Conservation (phyloP, 2,329 filamentous ascomycete species). For the Helminthosporium solani region DNA sequence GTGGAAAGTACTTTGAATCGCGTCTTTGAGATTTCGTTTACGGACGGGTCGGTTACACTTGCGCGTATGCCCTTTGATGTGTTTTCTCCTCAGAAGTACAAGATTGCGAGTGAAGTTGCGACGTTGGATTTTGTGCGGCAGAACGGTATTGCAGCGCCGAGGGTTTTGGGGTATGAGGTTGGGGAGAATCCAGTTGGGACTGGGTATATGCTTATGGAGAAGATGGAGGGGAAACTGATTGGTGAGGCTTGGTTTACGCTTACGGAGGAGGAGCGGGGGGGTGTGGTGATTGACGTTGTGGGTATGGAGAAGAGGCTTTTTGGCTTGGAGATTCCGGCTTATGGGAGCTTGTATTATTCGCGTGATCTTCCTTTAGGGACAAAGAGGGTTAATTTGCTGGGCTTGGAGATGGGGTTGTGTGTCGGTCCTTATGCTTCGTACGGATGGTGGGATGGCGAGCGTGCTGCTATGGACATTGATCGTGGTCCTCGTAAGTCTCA, state of each 20-base stretch:
- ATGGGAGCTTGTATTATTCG: constrained; percentile 27
- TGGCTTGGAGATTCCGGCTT: constrained; percentile 17
- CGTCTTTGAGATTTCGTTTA: constrained; percentile 32
- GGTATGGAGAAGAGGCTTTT: constrained; percentile 24
- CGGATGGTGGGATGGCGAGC: constrained; percentile 24
- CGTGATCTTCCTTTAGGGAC: constrained; percentile 10
- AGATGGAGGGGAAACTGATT: constrained; percentile 19
- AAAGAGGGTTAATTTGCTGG: constrained; percentile 14
- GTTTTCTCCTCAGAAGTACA: constrained; percentile 27
- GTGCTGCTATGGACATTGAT: constrained; percentile 18
- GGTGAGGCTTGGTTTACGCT: constrained; percentile 23
- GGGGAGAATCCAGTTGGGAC: constrained; percentile 23
- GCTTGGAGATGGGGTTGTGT: constrained; percentile 16
- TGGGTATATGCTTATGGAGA: constrained; percentile 39
- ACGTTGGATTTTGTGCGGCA: constrained; percentile 35
- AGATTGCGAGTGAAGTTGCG: constrained; percentile 44
- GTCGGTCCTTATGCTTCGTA: constrained; percentile 19
- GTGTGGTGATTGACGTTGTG: constrained; percentile 20
- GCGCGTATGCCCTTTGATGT: constrained; percentile 38
- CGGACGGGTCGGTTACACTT: constrained; percentile 28
- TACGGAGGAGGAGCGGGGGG: constrained; percentile 19
- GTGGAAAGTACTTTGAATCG: constrained; percentile 43
- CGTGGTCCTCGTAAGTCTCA: constrained; percentile 24
- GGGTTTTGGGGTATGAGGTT: constrained; percentile 22
- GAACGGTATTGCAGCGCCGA: constrained; percentile 27